Evolutionary conservation across 169 alveolate species (phyloP).

Genomic region (Babesia sp.): DNA sequence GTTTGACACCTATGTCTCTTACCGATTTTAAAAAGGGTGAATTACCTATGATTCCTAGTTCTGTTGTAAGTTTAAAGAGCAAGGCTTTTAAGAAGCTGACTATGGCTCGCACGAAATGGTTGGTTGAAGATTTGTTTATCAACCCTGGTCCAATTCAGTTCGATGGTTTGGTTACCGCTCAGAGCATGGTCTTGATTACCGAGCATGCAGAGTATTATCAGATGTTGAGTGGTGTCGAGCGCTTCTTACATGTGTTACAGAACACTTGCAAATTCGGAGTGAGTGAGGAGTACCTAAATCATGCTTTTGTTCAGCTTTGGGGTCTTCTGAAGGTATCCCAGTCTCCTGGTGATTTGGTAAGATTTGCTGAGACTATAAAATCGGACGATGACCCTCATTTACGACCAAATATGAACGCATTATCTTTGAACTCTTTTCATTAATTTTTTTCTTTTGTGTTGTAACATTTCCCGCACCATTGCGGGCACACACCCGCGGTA

Average conservation of each 20-base stretch:
- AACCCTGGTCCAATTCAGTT: constrained; percentile 98
- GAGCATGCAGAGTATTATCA: constrained; percentile 88
- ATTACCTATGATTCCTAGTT: constrained; percentile 88
- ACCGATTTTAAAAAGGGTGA: constrained; percentile 72
- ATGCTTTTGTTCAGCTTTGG: constrained; percentile 82
- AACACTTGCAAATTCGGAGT: constrained; percentile 89
- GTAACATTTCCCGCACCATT: background rate
- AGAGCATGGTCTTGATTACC: constrained; percentile 82
- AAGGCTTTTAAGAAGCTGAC: constrained; percentile 82
- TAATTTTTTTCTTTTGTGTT: background rate
- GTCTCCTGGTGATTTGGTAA: constrained; percentile 68
- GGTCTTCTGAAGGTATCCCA: constrained; percentile 75
- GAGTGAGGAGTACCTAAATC: constrained; percentile 80
- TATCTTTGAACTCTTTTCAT: constrained; percentile 8
- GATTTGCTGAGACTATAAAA: constrained; percentile 44
- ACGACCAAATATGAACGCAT: background rate
- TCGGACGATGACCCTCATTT: constrained; percentile 8
- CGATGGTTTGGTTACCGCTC: constrained; percentile 84
- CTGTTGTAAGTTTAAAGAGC: constrained; percentile 88
- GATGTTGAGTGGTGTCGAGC: constrained; percentile 86
- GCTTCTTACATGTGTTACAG: constrained; percentile 79
- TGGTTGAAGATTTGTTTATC: constrained; percentile 89
- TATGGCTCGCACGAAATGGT: constrained; percentile 87
- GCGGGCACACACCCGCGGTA: constrained; percentile 7
- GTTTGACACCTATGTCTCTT: constrained; percentile 50